Evolutionary conservation across 2,329 filamentous ascomycete species (phyloP).

Genomic region (Teratosphaeria gauchensis): DNA sequence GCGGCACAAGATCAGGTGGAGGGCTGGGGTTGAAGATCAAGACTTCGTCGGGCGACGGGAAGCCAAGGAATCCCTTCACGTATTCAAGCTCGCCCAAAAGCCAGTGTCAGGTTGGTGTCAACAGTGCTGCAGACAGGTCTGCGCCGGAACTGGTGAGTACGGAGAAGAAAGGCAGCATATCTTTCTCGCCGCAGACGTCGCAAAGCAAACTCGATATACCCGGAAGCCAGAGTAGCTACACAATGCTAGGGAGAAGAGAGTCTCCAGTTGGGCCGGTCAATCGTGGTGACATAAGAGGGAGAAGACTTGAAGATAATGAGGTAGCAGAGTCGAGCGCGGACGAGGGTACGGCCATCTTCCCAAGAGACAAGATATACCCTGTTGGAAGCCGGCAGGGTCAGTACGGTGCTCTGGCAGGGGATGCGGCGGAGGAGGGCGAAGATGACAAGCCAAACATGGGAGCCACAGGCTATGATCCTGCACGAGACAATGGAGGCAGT

Average conservation of each 20-base stretch:
- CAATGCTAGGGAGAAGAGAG: constrained; percentile 2
- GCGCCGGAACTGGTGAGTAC: not conserved
- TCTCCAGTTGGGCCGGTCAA: constrained; percentile 7
- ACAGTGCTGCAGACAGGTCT: not conserved
- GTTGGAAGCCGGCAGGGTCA: constrained; percentile 3
- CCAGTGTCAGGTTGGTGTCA: not conserved
- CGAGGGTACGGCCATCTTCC: constrained; percentile 34
- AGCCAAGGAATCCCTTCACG: constrained; percentile 10
- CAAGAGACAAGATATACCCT: constrained; percentile 4
- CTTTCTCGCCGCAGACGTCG: constrained; percentile 11
- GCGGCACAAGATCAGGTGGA: not conserved
- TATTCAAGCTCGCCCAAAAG: constrained; percentile 4
- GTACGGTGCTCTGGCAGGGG: constrained; percentile 17
- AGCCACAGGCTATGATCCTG: constrained; percentile 4
- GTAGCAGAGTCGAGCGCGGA: constrained; percentile 29
- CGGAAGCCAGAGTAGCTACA: constrained; percentile 9
- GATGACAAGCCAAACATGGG: constrained; percentile 2
- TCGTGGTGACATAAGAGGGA: constrained; percentile 6
- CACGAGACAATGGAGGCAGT: constrained; percentile 1
- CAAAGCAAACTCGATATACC: constrained; percentile 5
- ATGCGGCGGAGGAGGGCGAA: not conserved
- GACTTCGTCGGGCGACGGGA: constrained; percentile 6
- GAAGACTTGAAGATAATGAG: constrained; percentile 10
- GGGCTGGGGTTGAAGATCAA: not conserved
- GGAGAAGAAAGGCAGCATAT: constrained; percentile 10